Percentiles rank a stretch among this genome's conserved stretches.
phyloP scores from a whole-genome alignment of 2,329 filamentous ascomycete species.

The Colletotrichum sansevieriae region DNA sequence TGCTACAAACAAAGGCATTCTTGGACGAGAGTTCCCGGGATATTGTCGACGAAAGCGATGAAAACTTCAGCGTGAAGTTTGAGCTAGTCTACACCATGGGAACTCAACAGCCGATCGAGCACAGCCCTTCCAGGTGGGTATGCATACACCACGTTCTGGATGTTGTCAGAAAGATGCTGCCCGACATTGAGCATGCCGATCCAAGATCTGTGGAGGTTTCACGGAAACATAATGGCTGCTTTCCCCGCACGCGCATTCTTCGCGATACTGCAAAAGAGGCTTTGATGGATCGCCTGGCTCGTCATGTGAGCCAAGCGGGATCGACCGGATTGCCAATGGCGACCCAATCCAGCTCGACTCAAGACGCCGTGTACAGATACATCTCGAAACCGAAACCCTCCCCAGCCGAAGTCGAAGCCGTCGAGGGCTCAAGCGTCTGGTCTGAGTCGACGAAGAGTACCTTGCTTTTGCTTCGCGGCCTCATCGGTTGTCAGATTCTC shows the following conservation, averaged over 20 bases:
- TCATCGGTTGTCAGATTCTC: slow-evolving; percentile 69
- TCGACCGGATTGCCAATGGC: slow-evolving; percentile 57
- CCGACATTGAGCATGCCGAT: slow-evolving; percentile 46
- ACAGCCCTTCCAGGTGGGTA: slow-evolving; percentile 68
- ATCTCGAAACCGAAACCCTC: slow-evolving; percentile 55
- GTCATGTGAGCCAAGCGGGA: slow-evolving; percentile 58
- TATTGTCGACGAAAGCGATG: slow-evolving; percentile 75
- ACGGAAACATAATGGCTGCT: slow-evolving; percentile 49
- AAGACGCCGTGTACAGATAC: slow-evolving; percentile 56
- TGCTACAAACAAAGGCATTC: slow-evolving; percentile 59
- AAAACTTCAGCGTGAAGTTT: slow-evolving; percentile 71
- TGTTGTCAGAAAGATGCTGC: slow-evolving; percentile 52
- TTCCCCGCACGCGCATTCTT: slow-evolving; percentile 65
- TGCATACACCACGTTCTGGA: slow-evolving; percentile 66
- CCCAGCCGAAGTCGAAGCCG: slow-evolving; percentile 46
- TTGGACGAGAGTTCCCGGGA: slow-evolving; percentile 62
- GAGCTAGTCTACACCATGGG: slow-evolving; percentile 76
- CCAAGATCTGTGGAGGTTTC: slow-evolving; percentile 59
- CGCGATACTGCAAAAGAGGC: slow-evolving; percentile 46
- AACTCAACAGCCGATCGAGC: slow-evolving; percentile 61
- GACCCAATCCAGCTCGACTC: slow-evolving; percentile 48
- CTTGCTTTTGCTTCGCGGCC: slow-evolving; percentile 65
- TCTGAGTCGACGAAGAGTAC: slow-evolving; percentile 48
- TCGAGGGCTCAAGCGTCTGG: slow-evolving; percentile 56
- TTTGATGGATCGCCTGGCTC: slow-evolving; percentile 52